Conservation (phyloP, 2,329 filamentous ascomycete species). For the Botrytis byssoidea region DNA sequence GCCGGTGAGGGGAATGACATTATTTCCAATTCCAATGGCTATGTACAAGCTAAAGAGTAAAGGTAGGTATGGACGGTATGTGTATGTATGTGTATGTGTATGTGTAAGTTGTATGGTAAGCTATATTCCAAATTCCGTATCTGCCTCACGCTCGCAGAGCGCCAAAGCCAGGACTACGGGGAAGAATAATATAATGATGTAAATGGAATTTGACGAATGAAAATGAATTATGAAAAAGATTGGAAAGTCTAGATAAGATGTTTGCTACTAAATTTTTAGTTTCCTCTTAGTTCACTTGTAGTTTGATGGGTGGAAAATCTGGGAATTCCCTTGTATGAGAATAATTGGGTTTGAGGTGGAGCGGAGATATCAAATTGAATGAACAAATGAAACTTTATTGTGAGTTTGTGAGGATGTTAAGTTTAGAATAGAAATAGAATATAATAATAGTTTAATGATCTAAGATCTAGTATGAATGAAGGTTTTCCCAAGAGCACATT, state of each 20-base stretch:
- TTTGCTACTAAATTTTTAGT: slow-evolving; percentile 3
- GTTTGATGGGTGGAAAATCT: background rate
- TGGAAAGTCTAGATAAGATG: slow-evolving; percentile 16
- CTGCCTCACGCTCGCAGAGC: slow-evolving; percentile 16
- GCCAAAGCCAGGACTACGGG: background rate
- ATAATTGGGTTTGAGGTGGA: background rate
- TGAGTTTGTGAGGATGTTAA: background rate
- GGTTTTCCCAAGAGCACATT: background rate
- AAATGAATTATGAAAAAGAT: slow-evolving; percentile 5
- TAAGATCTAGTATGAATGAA: background rate
- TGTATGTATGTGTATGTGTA: background rate
- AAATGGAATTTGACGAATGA: slow-evolving; percentile 5
- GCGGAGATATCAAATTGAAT: background rate
- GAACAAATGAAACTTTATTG: background rate
- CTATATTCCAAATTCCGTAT: background rate
- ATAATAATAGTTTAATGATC: too few relatives aligned
- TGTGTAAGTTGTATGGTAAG: background rate
- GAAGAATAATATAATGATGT: background rate
- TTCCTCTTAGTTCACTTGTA: background rate
- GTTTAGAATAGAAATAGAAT: background rate
- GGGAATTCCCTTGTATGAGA: background rate
- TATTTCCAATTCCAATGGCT: background rate
- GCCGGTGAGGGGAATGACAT: slow-evolving; percentile 35
- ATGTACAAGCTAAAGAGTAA: background rate
- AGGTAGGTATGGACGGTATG: background rate